Base-by-base conservation (phyloP, 1,284 basidiomycete genomes). In the Cystobasidium slooffiae region DNA sequence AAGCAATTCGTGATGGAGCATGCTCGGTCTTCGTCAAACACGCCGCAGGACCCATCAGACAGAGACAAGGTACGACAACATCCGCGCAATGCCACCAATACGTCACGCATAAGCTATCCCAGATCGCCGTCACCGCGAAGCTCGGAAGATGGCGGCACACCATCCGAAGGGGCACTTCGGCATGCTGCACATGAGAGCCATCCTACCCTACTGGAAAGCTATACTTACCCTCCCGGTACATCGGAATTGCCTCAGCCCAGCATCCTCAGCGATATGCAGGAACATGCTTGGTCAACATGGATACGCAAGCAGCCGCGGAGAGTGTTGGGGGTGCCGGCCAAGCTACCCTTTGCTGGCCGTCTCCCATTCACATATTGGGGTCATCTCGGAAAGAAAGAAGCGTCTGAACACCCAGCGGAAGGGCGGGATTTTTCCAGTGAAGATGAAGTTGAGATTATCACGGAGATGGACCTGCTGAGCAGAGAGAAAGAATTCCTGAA, bases 201-300 rank as follows among this genome's bases (percentile, higher is more conserved):
- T 39, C 53, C 69, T 16, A 64, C 31, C 31, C 64, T 51, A 37
- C 18, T 58, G 9, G 22, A 49, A 24, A 2, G 20, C 20, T 44
- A 47, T 49, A 73, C 62, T n/a, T 73, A 73, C 52, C 70, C 70
- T 16, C 70, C 70, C 24, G 51, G 46, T 20, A 22, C 24, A 16
- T 59, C 53, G 18, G 53, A 6, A 39, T 12, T 58, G 20, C 51
- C 47, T 2, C 44, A 31, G 16, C 52, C 63, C 3, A 31, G 44
- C 18, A 66, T 22, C 18, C n/a, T 49, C 18, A 20, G 9, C 10
- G 12, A 24, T 1, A 51, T 46, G n/a, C 41, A 22, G 1, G 31
- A 61, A 31, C 24, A 20, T 43, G 52, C 56, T 3, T 53, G 62
- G 51, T 16, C 70, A 4, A 62, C 62, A 2, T 73, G 70, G 70